Percentiles rank a stretch among this genome's conserved stretches.
Evolutionary conservation across 78 protist species (phyloP).

Genomic region (Cavenderia fasciculata): DNA sequence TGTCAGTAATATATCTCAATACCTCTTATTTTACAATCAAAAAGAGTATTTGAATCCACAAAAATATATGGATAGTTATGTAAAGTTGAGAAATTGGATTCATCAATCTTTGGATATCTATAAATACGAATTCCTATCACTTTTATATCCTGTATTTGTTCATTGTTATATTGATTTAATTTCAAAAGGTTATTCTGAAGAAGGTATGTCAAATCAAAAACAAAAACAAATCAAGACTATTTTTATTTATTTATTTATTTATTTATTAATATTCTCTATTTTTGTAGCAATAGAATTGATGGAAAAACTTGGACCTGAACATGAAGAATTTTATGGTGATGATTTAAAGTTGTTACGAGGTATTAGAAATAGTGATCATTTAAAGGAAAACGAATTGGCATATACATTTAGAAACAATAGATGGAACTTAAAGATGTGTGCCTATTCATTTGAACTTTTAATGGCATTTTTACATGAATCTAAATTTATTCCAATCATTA

Average conservation of each 20-base stretch:
- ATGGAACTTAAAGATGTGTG: conserved; percentile 66
- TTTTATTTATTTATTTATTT: too few relatives aligned
- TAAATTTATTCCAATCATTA: conserved; percentile 26
- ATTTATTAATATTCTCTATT: not conserved
- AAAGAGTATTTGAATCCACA: conserved; percentile 18
- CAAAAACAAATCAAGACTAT: not conserved
- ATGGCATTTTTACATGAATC: conserved; percentile 81
- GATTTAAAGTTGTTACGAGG: conserved; percentile 55
- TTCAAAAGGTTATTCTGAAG: conserved; percentile 29
- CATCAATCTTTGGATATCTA: conserved; percentile 67
- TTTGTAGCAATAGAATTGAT: conserved; percentile 56
- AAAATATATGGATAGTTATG: conserved; percentile 63
- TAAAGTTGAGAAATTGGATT: conserved; percentile 79
- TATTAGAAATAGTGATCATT: conserved; percentile 44
- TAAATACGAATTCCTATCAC: conserved; percentile 74
- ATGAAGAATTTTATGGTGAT: conserved; percentile 75
- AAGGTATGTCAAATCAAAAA: conserved; percentile 6
- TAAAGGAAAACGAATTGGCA: conserved; percentile 75
- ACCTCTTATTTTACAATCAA: conserved; percentile 21
- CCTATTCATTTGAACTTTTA: conserved; percentile 75
- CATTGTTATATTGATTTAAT: conserved; percentile 86
- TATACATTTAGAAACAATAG: conserved; percentile 47
- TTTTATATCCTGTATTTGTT: conserved; percentile 87
- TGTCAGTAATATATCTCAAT: conserved; percentile 9
- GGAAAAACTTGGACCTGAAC: conserved; percentile 76